phyloP scores from a whole-genome alignment of 2,329 filamentous ascomycete species.

The Alternaria hordeiaustralica region DNA sequence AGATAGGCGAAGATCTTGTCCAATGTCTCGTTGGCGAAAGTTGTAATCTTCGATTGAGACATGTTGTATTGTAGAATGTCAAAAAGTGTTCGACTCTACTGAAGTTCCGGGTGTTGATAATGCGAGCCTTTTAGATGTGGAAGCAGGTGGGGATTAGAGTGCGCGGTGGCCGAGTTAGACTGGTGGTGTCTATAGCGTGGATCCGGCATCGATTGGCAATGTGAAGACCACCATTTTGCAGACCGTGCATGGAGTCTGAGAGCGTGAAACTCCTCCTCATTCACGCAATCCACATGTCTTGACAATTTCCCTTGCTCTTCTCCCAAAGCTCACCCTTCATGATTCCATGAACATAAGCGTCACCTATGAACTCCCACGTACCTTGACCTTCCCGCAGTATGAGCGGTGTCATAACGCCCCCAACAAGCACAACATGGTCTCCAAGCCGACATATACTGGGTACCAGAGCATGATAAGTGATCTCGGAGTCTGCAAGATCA shows the following conservation, averaged over 20 bases:
- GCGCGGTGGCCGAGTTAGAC: not conserved
- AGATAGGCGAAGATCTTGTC: not conserved
- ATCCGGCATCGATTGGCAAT: not conserved
- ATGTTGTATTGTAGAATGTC: not conserved
- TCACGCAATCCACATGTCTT: not conserved
- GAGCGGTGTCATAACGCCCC: not conserved
- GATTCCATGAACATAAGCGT: not conserved
- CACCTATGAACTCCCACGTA: not conserved
- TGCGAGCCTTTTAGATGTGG: not conserved
- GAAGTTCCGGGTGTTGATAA: not conserved
- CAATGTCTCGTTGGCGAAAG: not conserved
- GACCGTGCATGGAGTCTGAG: not conserved
- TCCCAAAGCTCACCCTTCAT: not conserved
- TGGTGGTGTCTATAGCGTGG: not conserved
- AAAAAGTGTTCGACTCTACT: not conserved
- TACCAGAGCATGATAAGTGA: not conserved
- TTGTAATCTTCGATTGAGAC: not conserved
- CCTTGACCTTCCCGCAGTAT: not conserved
- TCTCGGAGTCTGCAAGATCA: accelerated
- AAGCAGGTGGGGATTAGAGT: not conserved
- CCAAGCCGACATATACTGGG: not conserved
- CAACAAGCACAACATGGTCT: not conserved
- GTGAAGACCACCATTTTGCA: not conserved
- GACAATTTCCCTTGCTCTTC: not conserved
- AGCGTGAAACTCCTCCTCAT: not conserved